Evolutionary conservation across 176 grass and related monocot species (phyloP), one percentile per base, ranked within the genome.

Genomic region (Musa schizocarpa): DNA sequence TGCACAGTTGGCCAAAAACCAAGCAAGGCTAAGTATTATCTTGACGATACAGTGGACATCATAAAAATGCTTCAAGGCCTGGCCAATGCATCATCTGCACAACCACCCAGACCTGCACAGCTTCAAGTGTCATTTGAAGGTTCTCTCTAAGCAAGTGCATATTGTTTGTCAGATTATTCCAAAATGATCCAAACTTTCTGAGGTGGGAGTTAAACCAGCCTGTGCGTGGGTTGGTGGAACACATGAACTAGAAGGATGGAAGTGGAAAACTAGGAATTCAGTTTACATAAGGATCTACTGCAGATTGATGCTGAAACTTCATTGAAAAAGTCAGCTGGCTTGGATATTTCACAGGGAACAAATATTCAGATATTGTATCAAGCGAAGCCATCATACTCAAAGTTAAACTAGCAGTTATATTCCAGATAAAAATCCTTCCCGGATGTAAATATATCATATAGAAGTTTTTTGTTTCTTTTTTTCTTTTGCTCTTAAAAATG

Each of bases 1-100:
- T 89, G 87, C 76, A 85, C 80, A 1, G 73, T 89, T 3, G 87
- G 87, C 65, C 58, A 57, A 61, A 80, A 74, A 71, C 76, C 83
- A 82, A 89, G 80, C 67, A 69, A 57, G 72, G 87, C 80, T 13
- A 75, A 61, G 50, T 85, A 82, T 69, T 85, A 77, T 78, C 66
- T 85, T 9, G 59, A 89, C 20, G 74, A 81, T 11, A 72, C 80
- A 5, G 67, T 11, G 1, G 87, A 89, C 2, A 77, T 86, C 16
- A 21, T 83, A 17, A 68, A n/a, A 68, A 69, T 89, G 76, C 77
- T 89, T 62, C 65, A 78, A n/a, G 76, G 71, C 63, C 21, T 88
- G 9, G 76, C 54, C 9, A 79, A 61, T 64, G 61, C 76, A 19
- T 67, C 76, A 11, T 67, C 20, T 13, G 17, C 3, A 19, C 12